Conservation (phyloP, 495 filamentous ascomycete genomes). For the Trichoderma orchidacearum region DNA sequence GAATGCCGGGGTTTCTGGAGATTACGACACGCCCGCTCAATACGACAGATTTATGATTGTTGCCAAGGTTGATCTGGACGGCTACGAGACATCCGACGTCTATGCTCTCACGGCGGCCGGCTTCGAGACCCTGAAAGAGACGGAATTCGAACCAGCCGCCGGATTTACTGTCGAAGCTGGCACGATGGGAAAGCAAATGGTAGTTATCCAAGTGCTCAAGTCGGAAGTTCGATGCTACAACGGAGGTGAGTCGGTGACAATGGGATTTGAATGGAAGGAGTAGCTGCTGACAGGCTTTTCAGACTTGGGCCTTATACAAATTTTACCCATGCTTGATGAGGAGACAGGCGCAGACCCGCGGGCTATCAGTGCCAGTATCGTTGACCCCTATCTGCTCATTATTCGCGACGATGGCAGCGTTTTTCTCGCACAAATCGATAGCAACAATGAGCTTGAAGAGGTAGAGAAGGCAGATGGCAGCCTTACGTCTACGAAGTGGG, state of each 20-base stretch:
- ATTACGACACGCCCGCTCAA: slow-evolving; percentile 36
- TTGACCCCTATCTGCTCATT: slow-evolving; percentile 78
- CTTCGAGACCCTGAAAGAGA: slow-evolving; percentile 50
- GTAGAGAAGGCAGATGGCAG: slow-evolving; percentile 43
- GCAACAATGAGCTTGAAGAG: slow-evolving; percentile 75
- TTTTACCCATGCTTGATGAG: slow-evolving; percentile 81
- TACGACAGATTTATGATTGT: slow-evolving; percentile 60
- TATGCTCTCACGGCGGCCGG: slow-evolving; percentile 47
- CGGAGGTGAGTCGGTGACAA: slow-evolving; percentile 44
- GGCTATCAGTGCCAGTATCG: slow-evolving; percentile 69
- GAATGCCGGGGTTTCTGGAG: slow-evolving; percentile 29
- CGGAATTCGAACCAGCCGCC: slow-evolving; percentile 81
- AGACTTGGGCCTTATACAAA: slow-evolving; percentile 80
- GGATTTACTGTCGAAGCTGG: slow-evolving; percentile 74
- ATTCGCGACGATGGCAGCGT: slow-evolving; percentile 69
- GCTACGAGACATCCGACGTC: slow-evolving; percentile 43
- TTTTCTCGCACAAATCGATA: slow-evolving; percentile 61
- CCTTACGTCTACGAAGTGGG: slow-evolving; percentile 51
- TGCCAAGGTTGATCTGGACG: slow-evolving; percentile 42
- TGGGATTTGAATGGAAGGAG: not conserved
- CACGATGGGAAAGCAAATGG: slow-evolving; percentile 54
- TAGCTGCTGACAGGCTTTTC: slow-evolving; percentile 4
- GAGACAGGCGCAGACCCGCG: slow-evolving; percentile 62
- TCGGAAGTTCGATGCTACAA: slow-evolving; percentile 82
- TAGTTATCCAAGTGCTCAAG: slow-evolving; percentile 72